phyloP scores from a whole-genome alignment of 2,329 filamentous ascomycete genomes.

The Penicillium fuscoglaucum region DNA sequence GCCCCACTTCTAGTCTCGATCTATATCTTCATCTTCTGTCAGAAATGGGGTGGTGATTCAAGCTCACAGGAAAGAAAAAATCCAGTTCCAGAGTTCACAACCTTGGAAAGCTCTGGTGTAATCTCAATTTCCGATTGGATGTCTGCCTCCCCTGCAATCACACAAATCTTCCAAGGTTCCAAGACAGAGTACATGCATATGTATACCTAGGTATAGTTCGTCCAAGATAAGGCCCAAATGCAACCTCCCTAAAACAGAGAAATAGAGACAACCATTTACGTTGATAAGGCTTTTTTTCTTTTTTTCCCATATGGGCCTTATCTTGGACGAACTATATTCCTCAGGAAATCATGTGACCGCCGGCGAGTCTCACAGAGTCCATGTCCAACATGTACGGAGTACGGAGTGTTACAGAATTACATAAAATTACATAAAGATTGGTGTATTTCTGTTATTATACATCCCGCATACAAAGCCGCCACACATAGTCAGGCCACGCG shows the following conservation, averaged over 20 bases:
- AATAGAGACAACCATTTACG: not conserved
- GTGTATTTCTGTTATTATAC: too few species aligned
- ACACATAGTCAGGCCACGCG: constrained; percentile 10
- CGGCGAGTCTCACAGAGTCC: too few species aligned
- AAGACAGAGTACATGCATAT: too few species aligned
- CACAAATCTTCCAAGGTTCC: too few species aligned
- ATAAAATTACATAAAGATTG: too few species aligned
- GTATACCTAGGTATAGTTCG: too few species aligned
- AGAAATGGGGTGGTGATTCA: not conserved
- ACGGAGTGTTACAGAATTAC: too few species aligned
- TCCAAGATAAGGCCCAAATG: not conserved
- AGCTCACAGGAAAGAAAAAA: not conserved
- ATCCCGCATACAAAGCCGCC: too few species aligned
- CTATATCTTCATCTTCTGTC: not conserved
- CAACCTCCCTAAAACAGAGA: not conserved
- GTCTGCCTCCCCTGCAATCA: too few species aligned
- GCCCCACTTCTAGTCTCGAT: not conserved
- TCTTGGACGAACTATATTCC: too few species aligned
- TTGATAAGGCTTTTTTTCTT: not conserved
- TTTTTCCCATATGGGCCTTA: not conserved
- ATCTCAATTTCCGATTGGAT: not conserved
- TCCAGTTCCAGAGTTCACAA: not conserved
- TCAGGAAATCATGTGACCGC: too few species aligned
- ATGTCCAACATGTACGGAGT: too few species aligned
- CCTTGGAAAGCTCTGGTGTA: not conserved